Evolutionary conservation across 169 alveolate genomes (phyloP).

Genomic region (Plasmodium reichenowi): DNA sequence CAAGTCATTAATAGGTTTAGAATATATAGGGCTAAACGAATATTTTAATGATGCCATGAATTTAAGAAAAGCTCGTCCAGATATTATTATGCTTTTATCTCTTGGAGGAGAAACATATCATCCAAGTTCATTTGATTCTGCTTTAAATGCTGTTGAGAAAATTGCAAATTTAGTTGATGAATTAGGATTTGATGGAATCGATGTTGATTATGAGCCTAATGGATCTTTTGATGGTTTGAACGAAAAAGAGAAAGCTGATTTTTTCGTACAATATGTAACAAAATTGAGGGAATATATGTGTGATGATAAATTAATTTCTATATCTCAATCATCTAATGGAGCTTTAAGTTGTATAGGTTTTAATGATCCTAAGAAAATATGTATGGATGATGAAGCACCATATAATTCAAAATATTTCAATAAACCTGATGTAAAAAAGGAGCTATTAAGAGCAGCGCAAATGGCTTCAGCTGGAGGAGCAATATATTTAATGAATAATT

Average conservation of each 20-base stretch:
- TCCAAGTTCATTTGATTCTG: slow-evolving; percentile 5
- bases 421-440: slow-evolving; percentile 4
- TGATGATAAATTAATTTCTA: slow-evolving; percentile 16
- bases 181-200: slow-evolving; percentile 19
- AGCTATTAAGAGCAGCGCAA: slow-evolving; percentile 5
- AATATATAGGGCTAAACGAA: slow-evolving; percentile 18
- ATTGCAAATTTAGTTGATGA: slow-evolving; percentile 17
- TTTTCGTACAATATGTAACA: slow-evolving; percentile 11
- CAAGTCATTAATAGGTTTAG: slow-evolving; percentile 23
- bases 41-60: slow-evolving; percentile 18
- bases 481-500: slow-evolving; percentile 17
- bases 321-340: slow-evolving; percentile 13
- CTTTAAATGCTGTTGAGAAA: slow-evolving; percentile 12
- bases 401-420: slow-evolving; percentile 13
- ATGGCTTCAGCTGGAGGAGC: slow-evolving; percentile 27
- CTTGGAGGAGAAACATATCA: slow-evolving; percentile 22
- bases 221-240: slow-evolving; percentile 15
- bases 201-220: slow-evolving; percentile 11
- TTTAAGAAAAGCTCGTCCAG: slow-evolving; percentile 33
- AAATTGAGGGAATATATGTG: slow-evolving; percentile 18
- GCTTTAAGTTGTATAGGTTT: slow-evolving; percentile 10
- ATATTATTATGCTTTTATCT: slow-evolving; percentile 19
- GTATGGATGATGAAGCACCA: slow-evolving; percentile 13
- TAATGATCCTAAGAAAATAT: slow-evolving; percentile 14
- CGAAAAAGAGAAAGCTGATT: background rate